A percentile compares a stretch with the other conserved stretches of the same genome.
phyloP scores from a whole-genome alignment of 140 eudicot species.

The Bidens hawaiensis region DNA sequence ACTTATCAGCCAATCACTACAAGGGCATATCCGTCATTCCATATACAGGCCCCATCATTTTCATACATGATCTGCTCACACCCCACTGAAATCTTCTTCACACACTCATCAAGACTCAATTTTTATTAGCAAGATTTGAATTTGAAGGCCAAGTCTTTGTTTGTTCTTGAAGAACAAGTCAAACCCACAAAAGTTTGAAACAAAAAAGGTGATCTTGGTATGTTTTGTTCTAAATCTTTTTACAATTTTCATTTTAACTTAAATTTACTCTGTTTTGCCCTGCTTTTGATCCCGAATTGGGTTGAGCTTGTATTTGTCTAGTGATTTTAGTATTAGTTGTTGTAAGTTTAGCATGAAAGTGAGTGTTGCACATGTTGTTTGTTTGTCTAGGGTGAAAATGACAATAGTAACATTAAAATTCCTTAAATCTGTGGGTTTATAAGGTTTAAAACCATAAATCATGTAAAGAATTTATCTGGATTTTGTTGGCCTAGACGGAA shows the following conservation, averaged over 20 bases:
- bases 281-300: background rate
- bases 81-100: slow-evolving; percentile 24
- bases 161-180: slow-evolving; percentile 16
- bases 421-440: slow-evolving; percentile 3
- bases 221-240: background rate
- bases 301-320: slow-evolving; percentile 7
- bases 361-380: slow-evolving; percentile 24
- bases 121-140: slow-evolving; percentile 30
- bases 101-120: slow-evolving; percentile 26
- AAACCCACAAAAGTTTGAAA: slow-evolving; percentile 13
- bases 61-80: slow-evolving; percentile 28
- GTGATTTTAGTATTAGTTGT: slow-evolving; percentile 5
- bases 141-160: slow-evolving; percentile 16
- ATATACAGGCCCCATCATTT: slow-evolving; percentile 15
- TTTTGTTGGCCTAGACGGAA: too few relatives aligned
- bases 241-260: slow-evolving; percentile 8
- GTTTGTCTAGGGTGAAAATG: slow-evolving; percentile 29
- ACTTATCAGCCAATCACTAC: background rate
- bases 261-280: slow-evolving; percentile 10
- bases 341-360: slow-evolving; percentile 17
- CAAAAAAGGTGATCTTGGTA: slow-evolving; percentile 15
- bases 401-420: slow-evolving; percentile 14
- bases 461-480: background rate
- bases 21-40: slow-evolving; percentile 20
- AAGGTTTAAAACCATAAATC: slow-evolving; percentile 8